These are phyloP conservation scores for Pyricularia grisea DNA, from an alignment of 2,329 filamentous ascomycete genomes.

Conservation along the genomic window DNA sequence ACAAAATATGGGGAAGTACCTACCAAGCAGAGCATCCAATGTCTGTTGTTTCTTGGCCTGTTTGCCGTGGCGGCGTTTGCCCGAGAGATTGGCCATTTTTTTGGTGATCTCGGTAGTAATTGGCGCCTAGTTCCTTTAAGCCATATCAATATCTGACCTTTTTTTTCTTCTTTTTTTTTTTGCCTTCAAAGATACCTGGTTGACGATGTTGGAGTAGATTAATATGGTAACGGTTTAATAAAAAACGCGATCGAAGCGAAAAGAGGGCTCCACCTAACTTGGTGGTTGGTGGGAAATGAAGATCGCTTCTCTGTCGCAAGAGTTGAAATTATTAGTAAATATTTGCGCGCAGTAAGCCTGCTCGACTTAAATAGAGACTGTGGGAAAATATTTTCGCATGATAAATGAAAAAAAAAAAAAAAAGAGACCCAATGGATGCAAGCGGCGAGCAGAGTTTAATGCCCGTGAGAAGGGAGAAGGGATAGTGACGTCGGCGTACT, in stretches of 20 bases:
- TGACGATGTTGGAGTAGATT: not conserved
- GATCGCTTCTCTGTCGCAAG: not conserved
- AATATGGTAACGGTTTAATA: not conserved
- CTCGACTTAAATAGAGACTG: not conserved
- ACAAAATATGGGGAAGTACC: not conserved
- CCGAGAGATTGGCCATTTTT: not conserved
- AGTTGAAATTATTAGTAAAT: not conserved
- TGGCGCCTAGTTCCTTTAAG: not conserved
- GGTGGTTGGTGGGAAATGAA: not conserved
- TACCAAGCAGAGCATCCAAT: slow-evolving; percentile 11
- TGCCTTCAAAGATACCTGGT: not conserved
- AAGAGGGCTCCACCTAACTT: not conserved
- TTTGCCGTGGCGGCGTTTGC: not conserved
- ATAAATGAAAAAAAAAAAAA: not conserved
- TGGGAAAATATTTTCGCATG: not conserved
- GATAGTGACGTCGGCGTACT: not conserved
- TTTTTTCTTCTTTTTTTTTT: no score
- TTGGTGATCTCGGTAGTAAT: not conserved
- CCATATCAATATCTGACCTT: not conserved
- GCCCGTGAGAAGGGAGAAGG: not conserved
- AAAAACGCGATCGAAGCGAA: not conserved
- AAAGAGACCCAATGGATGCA: no score
- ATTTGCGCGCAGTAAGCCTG: not conserved
- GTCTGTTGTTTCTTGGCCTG: slow-evolving; percentile 10
- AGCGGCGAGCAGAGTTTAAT: not conserved